Evolutionary conservation across 495 filamentous ascomycete species (phyloP).

Genomic region (Chaetomium fimeti): DNA sequence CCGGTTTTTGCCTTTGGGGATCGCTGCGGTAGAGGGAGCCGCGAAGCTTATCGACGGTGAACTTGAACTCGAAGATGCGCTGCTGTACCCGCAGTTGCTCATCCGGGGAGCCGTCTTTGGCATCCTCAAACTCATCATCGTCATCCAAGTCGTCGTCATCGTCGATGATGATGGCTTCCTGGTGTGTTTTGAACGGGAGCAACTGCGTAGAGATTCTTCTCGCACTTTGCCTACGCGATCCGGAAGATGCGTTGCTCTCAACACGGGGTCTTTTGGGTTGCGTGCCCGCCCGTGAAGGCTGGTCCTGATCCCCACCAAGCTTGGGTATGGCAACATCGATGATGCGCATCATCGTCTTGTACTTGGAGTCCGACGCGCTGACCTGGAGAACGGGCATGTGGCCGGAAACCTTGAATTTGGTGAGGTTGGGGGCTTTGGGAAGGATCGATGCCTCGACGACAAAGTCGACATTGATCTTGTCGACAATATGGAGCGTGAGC

Average conservation of each 20-base stretch:
- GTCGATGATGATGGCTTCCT: constrained; percentile 73
- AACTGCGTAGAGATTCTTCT: constrained; percentile 40
- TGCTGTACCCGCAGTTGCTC: constrained; percentile 74
- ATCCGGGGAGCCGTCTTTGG: constrained; percentile 56
- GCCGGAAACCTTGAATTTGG: constrained; percentile 84
- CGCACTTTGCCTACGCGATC: constrained; percentile 31
- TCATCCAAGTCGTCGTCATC: constrained; percentile 79
- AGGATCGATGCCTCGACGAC: constrained; percentile 88
- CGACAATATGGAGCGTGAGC: constrained; percentile 83
- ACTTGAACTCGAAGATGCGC: constrained; percentile 91
- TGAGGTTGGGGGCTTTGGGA: constrained; percentile 90
- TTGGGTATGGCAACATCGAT: constrained; percentile 94
- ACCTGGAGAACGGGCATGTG: constrained; percentile 91
- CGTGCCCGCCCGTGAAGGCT: constrained; percentile 22
- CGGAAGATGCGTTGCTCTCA: constrained; percentile 42
- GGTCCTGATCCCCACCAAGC: constrained; percentile 57
- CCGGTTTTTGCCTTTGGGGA: constrained; percentile 69
- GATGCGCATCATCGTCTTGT: constrained; percentile 92
- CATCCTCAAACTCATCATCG: constrained; percentile 61
- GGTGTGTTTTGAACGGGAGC: constrained; percentile 56
- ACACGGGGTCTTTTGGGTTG: constrained; percentile 58
- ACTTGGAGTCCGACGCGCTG: constrained; percentile 88
- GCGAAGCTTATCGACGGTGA: constrained; percentile 86
- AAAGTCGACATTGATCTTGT: constrained; percentile 96
- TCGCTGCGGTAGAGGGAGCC: constrained; percentile 89